Percentiles rank a stretch among this genome's conserved stretches.
These are phyloP conservation scores for Euphorbia schlechtendalii DNA, from an alignment of 441 rosid genomes.

Conservation along the genomic window DNA sequence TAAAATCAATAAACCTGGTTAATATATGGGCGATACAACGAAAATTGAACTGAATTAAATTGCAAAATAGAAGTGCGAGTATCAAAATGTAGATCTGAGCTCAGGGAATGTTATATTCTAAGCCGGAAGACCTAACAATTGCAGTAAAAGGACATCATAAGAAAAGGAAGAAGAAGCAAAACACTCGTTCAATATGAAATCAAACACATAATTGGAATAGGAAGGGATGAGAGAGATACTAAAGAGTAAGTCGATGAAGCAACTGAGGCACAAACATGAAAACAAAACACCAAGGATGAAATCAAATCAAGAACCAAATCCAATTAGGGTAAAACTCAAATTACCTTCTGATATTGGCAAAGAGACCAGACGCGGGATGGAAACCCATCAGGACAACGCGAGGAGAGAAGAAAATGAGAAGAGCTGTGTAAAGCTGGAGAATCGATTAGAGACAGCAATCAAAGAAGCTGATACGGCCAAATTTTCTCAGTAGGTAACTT, in stretches of 20 bases:
- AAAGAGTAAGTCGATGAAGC: no score
- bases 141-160: neutral
- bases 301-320: neutral
- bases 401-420: no score
- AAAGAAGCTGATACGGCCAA: no score
- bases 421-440: neutral
- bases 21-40: neutral
- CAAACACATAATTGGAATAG: neutral
- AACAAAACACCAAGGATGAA: neutral
- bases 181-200: neutral
- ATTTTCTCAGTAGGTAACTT: neutral
- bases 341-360: slow-evolving; percentile 34
- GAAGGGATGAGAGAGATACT: neutral
- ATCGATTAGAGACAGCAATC: neutral
- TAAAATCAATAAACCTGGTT: neutral
- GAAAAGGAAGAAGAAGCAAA: neutral
- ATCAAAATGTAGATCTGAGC: neutral
- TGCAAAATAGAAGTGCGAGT: neutral
- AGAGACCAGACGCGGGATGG: slow-evolving; percentile 29
- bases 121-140: neutral
- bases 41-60: neutral
- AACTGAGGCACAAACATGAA: neutral
- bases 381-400: no score
- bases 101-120: neutral
- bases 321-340: neutral